Base-by-base conservation (phyloP, 495 filamentous ascomycete genomes). In the Aspergillus biplanus region DNA sequence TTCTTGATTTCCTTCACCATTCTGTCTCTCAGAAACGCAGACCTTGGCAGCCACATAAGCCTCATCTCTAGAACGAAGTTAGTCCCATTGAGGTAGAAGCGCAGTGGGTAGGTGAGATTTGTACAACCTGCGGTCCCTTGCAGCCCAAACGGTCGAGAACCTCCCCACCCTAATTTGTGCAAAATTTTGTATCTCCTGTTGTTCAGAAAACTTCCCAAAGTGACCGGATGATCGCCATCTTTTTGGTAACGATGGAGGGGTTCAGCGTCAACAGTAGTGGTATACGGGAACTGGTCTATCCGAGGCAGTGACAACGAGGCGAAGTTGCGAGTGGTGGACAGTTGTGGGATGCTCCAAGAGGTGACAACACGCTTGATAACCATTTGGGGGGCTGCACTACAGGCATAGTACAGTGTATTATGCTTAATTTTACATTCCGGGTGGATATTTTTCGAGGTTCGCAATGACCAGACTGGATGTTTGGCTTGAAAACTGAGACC, bases 71-170 rank as follows among this genome's bases (percentile, higher is more conserved):
- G 27, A 56, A 58, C 32, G 32, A 16, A 55, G 42, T 72, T 66
- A 75, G 68, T 55, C 65, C 8, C 33, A 31, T 63, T 59, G 62
- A 52, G 59, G 32, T 44, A 44, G 9, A 18, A 52, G 47, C 33
- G 31, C 48, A 68, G 32, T 32, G 31, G 31, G 31, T 27, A 61
- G 9, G 12, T 34, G 34, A 1, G 53, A 48, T 63, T 35, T 44
- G 39, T 44, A 44, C 39, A 52, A 76, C 72, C 63, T 72, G 68
- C 65, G 60, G 62, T 84, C 80, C 62, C 67, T 71, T 31, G 79
- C 79, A 11, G 77, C 69, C 82, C 82, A 85, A 54, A 83, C 80
- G 33, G 81, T 84, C 6, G 81, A 82, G 64, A 81, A 7, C 70
- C 71, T 47, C 80, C 82, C 65, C 74, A 78, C 55, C 81, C 79